phyloP scores from a whole-genome alignment of 176 grass and related monocot genomes.

The Triticum dicoccoides region DNA sequence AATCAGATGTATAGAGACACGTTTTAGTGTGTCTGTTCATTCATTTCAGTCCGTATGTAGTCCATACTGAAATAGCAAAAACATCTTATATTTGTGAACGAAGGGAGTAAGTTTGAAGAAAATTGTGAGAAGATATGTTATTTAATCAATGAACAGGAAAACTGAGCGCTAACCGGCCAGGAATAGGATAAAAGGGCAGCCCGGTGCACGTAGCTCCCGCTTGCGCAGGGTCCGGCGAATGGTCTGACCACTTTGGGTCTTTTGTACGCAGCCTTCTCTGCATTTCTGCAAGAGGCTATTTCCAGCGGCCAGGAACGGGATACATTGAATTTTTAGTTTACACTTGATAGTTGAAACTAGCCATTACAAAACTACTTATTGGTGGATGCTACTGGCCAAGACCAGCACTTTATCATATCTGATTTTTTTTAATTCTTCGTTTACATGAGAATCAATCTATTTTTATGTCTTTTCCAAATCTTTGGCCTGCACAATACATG shows the following conservation, averaged over 20 bases:
- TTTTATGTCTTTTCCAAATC: not conserved
- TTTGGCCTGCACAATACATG: not conserved
- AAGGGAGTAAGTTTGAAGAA: not conserved
- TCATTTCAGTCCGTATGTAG: too few species aligned
- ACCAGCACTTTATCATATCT: not conserved
- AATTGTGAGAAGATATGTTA: not conserved
- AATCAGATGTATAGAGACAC: too few species aligned
- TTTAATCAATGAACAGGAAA: not conserved
- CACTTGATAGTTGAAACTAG: not conserved
- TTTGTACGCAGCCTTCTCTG: too few species aligned
- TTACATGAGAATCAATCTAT: not conserved
- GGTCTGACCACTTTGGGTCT: too few species aligned
- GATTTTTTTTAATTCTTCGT: not conserved
- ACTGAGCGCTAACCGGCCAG: not conserved
- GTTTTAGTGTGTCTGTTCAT: too few species aligned
- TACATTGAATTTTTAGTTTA: not conserved
- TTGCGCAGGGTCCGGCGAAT: too few species aligned
- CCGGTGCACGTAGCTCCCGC: too few species aligned
- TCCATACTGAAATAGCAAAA: too few species aligned
- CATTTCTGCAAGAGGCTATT: too few species aligned
- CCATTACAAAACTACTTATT: not conserved
- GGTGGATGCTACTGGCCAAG: not conserved
- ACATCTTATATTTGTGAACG: too few species aligned
- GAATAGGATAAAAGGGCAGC: not conserved
- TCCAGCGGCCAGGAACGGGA: not conserved